Percentiles rank a stretch among this genome's conserved stretches.
Conservation (phyloP, 2,329 filamentous ascomycete species). For the Nemania abortiva region DNA sequence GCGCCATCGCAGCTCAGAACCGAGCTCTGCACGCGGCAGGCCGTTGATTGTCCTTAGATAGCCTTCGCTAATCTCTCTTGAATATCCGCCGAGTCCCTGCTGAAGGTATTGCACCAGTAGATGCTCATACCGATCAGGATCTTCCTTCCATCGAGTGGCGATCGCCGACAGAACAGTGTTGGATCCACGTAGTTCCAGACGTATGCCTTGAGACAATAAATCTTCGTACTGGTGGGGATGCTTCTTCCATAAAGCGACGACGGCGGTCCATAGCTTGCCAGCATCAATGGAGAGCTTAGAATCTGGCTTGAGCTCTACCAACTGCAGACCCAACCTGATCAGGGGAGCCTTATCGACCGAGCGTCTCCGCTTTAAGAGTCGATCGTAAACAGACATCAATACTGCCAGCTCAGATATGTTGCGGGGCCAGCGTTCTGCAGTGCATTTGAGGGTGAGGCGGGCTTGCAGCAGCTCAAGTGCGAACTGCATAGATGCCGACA, state of each 20-base stretch:
- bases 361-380: slow-evolving; percentile 15
- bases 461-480: slow-evolving; percentile 32
- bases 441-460: slow-evolving; percentile 13
- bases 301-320: slow-evolving; percentile 27
- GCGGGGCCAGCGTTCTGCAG: slow-evolving; percentile 30
- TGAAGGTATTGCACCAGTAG: slow-evolving; percentile 26
- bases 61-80: slow-evolving; percentile 12
- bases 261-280: slow-evolving; percentile 5
- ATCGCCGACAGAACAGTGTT: slow-evolving; percentile 12
- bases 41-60: slow-evolving; percentile 14
- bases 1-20: slow-evolving; percentile 29
- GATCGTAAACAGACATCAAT: slow-evolving; percentile 31
- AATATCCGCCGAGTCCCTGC: slow-evolving; percentile 26
- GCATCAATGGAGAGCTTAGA: slow-evolving; percentile 16
- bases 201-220: slow-evolving; percentile 22
- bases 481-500: slow-evolving; percentile 37
- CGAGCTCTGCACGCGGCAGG: slow-evolving; percentile 1
- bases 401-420: slow-evolving; percentile 23
- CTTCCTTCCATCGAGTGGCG: slow-evolving; percentile 29
- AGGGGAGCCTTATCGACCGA: slow-evolving; percentile 24
- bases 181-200: slow-evolving; percentile 18
- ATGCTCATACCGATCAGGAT: slow-evolving; percentile 25
- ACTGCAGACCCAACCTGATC: slow-evolving; percentile 28
- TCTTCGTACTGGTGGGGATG: slow-evolving; percentile 23
- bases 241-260: slow-evolving; percentile 29